phyloP scores from a whole-genome alignment of 805 yeast species.

The Starmerella khaoyaiensis region DNA sequence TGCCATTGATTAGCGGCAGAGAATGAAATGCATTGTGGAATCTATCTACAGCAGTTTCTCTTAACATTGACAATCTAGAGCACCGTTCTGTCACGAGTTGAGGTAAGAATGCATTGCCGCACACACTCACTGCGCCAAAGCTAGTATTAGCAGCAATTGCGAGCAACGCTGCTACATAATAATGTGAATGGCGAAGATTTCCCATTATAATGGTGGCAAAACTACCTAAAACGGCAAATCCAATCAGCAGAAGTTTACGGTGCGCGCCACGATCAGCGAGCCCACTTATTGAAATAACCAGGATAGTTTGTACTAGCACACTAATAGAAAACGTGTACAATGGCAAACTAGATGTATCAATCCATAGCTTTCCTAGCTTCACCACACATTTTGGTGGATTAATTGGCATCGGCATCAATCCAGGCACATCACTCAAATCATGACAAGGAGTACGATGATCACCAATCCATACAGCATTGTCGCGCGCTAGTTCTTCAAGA shows the following conservation, averaged over 20 bases:
- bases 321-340: conserved; percentile 58
- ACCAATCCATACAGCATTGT: conserved; percentile 49
- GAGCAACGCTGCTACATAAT: conserved; percentile 39
- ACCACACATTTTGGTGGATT: conserved; percentile 37
- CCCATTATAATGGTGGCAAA: conserved; percentile 38
- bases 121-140: conserved; percentile 67
- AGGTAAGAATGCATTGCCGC: conserved; percentile 65
- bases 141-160: conserved; percentile 55
- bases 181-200: conserved; percentile 29
- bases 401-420: conserved; percentile 20
- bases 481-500: conserved; percentile 58
- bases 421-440: conserved; percentile 16
- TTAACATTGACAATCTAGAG: conserved; percentile 6
- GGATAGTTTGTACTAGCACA: conserved; percentile 58
- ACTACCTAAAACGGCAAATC: conserved; percentile 49
- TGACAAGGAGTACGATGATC: conserved; percentile 49
- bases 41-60: conserved; percentile 14
- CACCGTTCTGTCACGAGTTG: conserved; percentile 31
- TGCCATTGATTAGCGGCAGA: neutral
- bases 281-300: conserved; percentile 63
- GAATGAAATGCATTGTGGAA: conserved; percentile 17
- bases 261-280: conserved; percentile 52
- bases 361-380: conserved; percentile 33
- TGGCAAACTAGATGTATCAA: conserved; percentile 64
- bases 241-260: conserved; percentile 41